Base-by-base conservation (phyloP, 257 asterid genomes). In the Cinchona pubescens region DNA sequence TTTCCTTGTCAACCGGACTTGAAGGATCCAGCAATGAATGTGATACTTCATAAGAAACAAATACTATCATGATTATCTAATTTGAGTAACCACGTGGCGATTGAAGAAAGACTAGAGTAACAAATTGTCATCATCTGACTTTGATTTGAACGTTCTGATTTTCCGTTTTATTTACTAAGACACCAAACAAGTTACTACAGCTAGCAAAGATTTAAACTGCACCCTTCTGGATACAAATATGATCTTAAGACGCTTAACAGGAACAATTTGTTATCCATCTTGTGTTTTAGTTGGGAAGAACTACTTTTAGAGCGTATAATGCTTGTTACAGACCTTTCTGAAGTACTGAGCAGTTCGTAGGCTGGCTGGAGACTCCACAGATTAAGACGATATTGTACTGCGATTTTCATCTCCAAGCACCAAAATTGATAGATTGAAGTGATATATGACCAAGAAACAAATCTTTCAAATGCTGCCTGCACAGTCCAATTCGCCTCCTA, bases 401-500 rank as follows among this genome's bases (percentile, higher is more conserved):
- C 38, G 55, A 32, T 48, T 78, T 62, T 73, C 71, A 70, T 45
- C 35, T 73, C 83, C 86, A 82, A 61, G 81, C 76, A 79, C 83
- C 77, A 61, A 82, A 82, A 68, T 79, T 75, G 53, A 83, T 75
- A 59, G 84, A 83, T 75, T 83, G 85, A 67, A 83, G 85, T 0
- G 84, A 30, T 30, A 92, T 82, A 65, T 84, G 66, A 35, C 97
- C 96, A 29, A 90, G 92, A 86, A 90, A 92, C 72, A 92, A 82
- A 72, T 92, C 97, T 80, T 59, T 74, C 35, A 92, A 46, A 83
- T 94, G 97, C 81, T 79, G 85, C 79, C 85, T 87, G 81, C 98
- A 94, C 82, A 92, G 80, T 18, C 98, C 96, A 48, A 94, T 53
- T 73, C 85, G 86, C 83, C 97, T 87, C 86, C 87, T 83, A 68